A percentile compares a stretch with the other conserved stretches of the same genome.
These are phyloP conservation scores for Geotrichum klebahnii DNA, from an alignment of 1,139 yeast species.

Conservation along the genomic window DNA sequence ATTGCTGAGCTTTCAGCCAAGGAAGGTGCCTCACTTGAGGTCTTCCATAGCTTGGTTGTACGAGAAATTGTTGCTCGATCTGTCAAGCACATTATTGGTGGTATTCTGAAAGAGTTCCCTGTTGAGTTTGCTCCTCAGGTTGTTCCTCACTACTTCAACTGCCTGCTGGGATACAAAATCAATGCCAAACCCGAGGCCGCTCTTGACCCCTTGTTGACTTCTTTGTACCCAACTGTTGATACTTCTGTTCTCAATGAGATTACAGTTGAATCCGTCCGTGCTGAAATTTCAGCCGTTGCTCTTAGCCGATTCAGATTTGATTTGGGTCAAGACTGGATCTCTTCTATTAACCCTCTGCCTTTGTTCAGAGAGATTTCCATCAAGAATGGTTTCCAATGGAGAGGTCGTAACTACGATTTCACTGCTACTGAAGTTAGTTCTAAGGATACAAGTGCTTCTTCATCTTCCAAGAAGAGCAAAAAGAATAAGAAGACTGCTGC, in stretches of 20 bases:
- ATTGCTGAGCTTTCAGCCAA: constrained; percentile 20
- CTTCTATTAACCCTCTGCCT: constrained; percentile 31
- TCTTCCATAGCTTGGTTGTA: constrained; percentile 44
- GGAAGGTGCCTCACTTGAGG: background rate
- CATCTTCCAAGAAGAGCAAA: too few relatives aligned
- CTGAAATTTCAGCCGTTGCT: background rate
- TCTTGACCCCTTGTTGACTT: constrained; percentile 19
- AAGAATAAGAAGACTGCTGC: too few relatives aligned
- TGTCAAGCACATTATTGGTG: constrained; percentile 67
- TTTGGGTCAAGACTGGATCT: constrained; percentile 51
- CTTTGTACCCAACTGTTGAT: constrained; percentile 45
- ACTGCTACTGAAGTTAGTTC: constrained; percentile 46
- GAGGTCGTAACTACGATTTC: constrained; percentile 47
- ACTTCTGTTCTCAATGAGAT: background rate
- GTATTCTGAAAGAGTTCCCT: constrained; percentile 49
- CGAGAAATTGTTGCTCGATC: constrained; percentile 79
- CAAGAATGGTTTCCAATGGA: constrained; percentile 87
- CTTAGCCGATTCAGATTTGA: constrained; percentile 50
- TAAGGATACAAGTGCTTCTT: constrained; percentile 52
- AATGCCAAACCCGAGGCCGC: background rate
- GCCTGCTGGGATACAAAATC: constrained; percentile 44
- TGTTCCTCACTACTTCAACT: constrained; percentile 69
- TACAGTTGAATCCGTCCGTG: background rate
- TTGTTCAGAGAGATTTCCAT: constrained; percentile 70
- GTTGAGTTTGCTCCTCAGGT: constrained; percentile 52